Percentiles rank a stretch among this genome's conserved stretches.
Conservation (phyloP, 2,329 filamentous ascomycete species). For the Furcasterigmium sp. region DNA sequence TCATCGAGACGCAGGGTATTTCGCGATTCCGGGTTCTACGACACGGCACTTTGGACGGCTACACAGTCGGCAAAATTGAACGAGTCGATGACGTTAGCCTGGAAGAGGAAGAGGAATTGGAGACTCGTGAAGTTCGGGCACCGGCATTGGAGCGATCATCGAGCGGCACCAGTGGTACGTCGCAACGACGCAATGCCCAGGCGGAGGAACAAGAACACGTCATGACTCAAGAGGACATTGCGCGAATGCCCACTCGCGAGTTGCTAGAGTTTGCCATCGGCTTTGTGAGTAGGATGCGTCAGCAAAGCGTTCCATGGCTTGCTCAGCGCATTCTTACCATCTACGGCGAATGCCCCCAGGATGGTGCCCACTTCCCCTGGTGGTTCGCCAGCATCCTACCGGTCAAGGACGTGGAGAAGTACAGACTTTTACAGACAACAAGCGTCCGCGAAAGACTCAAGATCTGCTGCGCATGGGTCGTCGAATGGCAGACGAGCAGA, state of each 20-base stretch:
- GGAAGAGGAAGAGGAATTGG: conserved; percentile 72
- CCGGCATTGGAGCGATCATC: conserved; percentile 3
- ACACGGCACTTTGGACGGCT: conserved; percentile 66
- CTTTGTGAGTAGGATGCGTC: conserved; percentile 66
- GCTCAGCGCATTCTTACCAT: conserved; percentile 65
- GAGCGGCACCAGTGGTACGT: conserved; percentile 5
- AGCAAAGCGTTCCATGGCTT: conserved; percentile 68
- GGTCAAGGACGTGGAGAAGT: conserved; percentile 73
- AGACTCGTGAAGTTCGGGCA: conserved; percentile 57
- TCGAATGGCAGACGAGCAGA: conserved; percentile 62
- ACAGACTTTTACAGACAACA: conserved; percentile 64
- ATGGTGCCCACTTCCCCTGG: conserved; percentile 77
- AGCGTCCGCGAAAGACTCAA: conserved; percentile 80
- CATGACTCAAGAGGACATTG: conserved; percentile 27
- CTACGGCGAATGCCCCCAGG: conserved; percentile 72
- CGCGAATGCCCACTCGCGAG: conserved; percentile 62
- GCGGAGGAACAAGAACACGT: not conserved
- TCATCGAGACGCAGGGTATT: conserved; percentile 72
- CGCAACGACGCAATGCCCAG: no score
- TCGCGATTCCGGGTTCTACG: conserved; percentile 70
- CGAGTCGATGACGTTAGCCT: conserved; percentile 77
- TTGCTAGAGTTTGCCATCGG: conserved; percentile 60
- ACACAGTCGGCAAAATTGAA: conserved; percentile 70
- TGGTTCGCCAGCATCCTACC: conserved; percentile 85
- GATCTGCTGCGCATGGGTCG: conserved; percentile 75